Conservation (phyloP, 306 rosid genomes). For the Nissolia schottii region DNA sequence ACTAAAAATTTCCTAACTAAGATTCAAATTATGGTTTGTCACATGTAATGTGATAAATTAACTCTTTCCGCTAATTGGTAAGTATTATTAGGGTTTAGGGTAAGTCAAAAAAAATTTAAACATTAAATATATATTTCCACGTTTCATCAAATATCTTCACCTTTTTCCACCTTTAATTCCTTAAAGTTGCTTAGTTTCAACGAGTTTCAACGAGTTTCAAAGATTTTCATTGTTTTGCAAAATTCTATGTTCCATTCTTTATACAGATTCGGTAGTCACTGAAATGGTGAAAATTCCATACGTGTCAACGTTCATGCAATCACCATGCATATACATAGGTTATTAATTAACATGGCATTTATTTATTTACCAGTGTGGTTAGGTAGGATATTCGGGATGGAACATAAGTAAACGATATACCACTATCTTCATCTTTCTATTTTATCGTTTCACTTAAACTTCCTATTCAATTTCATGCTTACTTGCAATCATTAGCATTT, state of each 20-base stretch:
- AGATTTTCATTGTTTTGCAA: neutral
- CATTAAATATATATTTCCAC: no score
- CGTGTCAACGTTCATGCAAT: neutral
- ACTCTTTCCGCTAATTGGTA: no score
- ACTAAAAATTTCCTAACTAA: no score
- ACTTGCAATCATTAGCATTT: neutral
- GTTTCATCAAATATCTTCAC: no score
- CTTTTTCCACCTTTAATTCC: neutral
- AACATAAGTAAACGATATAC: neutral
- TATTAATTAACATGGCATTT: neutral
- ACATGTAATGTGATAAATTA: no score
- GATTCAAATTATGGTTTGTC: no score
- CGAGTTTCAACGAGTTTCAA: neutral
- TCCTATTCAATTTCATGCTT: neutral
- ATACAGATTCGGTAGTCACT: neutral
- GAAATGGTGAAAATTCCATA: neutral
- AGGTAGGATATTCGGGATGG: neutral
- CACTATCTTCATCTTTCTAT: conserved; percentile 5
- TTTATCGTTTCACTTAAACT: neutral
- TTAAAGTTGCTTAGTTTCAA: neutral
- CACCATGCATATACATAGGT: neutral
- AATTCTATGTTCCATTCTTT: neutral
- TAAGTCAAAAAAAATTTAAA: no score
- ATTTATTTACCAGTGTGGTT: neutral
- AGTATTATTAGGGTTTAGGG: no score